Conservation (phyloP, 2,329 filamentous ascomycete genomes). For the Verticillium albo-atrum region DNA sequence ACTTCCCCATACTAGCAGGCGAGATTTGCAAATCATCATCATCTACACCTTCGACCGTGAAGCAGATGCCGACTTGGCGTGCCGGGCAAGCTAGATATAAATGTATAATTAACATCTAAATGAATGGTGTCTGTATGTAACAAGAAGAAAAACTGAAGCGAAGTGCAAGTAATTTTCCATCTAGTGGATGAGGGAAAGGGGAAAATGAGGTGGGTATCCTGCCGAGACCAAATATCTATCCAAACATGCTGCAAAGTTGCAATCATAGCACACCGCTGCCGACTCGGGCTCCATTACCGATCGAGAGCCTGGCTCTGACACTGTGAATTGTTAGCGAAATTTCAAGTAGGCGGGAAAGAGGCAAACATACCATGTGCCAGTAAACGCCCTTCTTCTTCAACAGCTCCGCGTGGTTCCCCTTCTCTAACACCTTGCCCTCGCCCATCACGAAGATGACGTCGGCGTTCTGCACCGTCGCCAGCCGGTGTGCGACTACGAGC, state of each 20-base stretch:
- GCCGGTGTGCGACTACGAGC: constrained; percentile 71
- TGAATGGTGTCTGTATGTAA: neutral
- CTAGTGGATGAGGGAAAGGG: neutral
- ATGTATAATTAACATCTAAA: neutral
- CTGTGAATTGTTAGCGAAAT: constrained; percentile 26
- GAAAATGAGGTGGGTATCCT: neutral
- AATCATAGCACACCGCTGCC: neutral
- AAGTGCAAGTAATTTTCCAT: neutral
- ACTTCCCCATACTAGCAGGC: too few species aligned
- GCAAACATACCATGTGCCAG: constrained; percentile 51
- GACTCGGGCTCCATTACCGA: constrained; percentile 24
- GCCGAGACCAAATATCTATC: neutral
- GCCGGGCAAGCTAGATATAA: too few species aligned
- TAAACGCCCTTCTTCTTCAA: constrained; percentile 48
- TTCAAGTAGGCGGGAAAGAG: neutral
- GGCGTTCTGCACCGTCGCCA: constrained; percentile 74
- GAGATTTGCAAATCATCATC: too few species aligned
- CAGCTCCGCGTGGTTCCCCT: constrained; percentile 48
- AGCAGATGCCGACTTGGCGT: too few species aligned
- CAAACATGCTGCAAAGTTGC: neutral
- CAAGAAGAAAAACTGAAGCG: neutral
- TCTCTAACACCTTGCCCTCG: constrained; percentile 53
- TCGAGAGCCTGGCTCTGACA: constrained; percentile 57
- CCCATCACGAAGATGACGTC: constrained; percentile 78
- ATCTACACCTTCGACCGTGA: too few species aligned